Evolutionary conservation across 768 basidiomycete genomes (phyloP).

Genomic region (Pleurotus cornucopiae): DNA sequence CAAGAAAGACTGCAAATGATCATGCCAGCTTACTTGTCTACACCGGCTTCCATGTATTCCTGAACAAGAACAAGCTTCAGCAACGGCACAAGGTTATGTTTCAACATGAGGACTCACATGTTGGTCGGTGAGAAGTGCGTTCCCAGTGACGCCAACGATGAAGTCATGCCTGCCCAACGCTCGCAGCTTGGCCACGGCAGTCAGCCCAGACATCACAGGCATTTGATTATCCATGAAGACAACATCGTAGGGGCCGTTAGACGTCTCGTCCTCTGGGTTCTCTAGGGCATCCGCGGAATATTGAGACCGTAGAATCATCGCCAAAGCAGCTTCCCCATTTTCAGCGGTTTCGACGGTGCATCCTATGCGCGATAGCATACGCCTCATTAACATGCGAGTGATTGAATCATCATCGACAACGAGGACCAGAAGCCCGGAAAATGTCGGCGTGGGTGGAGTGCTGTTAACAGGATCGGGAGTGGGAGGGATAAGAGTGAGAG

Average conservation of each 20-base stretch:
- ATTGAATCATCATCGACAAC: conserved; percentile 67
- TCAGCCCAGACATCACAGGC: conserved; percentile 60
- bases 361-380: conserved; percentile 60
- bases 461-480: conserved; percentile 6
- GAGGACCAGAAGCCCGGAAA: conserved; percentile 37
- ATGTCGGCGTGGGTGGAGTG: background rate
- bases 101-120: conserved; percentile 18
- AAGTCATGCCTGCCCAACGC: conserved; percentile 51
- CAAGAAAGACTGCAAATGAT: background rate
- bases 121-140: conserved; percentile 50
- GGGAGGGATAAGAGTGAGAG: background rate
- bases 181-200: conserved; percentile 47
- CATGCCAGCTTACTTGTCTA: conserved; percentile 41
- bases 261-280: background rate
- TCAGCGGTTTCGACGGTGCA: conserved; percentile 60
- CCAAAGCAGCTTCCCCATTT: conserved; percentile 60
- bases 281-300: background rate
- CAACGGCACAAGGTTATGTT: conserved; percentile 1
- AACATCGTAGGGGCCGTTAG: conserved; percentile 14
- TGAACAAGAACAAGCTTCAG: conserved; percentile 8
- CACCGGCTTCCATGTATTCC: conserved; percentile 55
- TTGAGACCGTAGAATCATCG: conserved; percentile 40
- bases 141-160: conserved; percentile 59
- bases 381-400: conserved; percentile 61
- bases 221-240: conserved; percentile 53